Base-by-base conservation (phyloP, 1,139 yeast genomes). In the Pichia sp. region DNA sequence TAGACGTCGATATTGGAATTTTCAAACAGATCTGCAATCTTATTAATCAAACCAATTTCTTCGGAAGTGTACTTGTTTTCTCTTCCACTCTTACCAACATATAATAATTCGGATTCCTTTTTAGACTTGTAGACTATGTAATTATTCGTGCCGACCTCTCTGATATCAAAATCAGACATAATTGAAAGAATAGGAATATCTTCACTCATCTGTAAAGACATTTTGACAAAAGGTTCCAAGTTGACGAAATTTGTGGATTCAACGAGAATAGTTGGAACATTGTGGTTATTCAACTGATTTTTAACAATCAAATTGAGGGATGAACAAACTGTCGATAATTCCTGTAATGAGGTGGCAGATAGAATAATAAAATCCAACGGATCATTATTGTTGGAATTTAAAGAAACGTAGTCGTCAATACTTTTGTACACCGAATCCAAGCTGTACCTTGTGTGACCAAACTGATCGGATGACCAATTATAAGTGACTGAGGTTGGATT, bases 161-260 rank as follows among this genome's bases (percentile, higher is more conserved):
- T 74, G 39, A 82, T 68, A 59, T 84, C 90, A 46, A 76, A 71
- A 59, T 80, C 87, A 46, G 81, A 75, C 77, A 84, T 74, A 39
- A 83, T 74, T 27, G 88, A 79, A 49, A 80, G 70, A n/a, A 61
- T 52, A 18, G 62, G 62, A 13, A 81, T 68, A 18, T 74, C 64
- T 18, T 51, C 53, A 45, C 68, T 64, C 43, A 74, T 53, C 59
- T 69, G 63, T 24, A 67, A 49, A 4, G 67, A 58, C 56, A 62
- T 59, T 47, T 65, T 67, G 37, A 83, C 73, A 62, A 83, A 84
- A 13, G 87, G 85, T 61, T 84, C 90, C 51, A 85, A 64, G 60
- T 82, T 82, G 46, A 85, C 76, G 61, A 77, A 84, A 7, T 87
- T 87, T 1, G 87, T 78, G 49, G 82, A 76, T 64, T 85, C 94